These are phyloP conservation scores for Drosera spatulata DNA, from an alignment of 179 eudicot species.

Conservation along the genomic window DNA sequence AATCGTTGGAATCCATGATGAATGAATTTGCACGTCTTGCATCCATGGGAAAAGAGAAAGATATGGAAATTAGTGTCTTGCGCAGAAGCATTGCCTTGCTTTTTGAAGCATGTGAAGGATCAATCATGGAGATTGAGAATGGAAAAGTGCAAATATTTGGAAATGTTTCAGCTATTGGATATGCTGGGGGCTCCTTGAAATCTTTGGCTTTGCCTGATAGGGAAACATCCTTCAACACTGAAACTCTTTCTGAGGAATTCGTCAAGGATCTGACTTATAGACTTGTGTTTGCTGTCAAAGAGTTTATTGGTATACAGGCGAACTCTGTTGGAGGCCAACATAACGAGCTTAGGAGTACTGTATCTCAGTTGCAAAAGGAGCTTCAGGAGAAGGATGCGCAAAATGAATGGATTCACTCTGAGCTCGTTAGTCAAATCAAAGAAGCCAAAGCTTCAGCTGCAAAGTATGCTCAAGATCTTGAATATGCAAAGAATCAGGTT, in stretches of 20 bases:
- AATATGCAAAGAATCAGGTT: slow-evolving; percentile 32
- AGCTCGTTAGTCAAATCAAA: slow-evolving; percentile 85
- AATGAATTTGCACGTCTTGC: slow-evolving; percentile 36
- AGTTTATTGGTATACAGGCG: slow-evolving; percentile 22
- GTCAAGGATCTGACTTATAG: slow-evolving; percentile 34
- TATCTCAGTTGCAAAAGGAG: slow-evolving; percentile 63
- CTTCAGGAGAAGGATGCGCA: slow-evolving; percentile 86
- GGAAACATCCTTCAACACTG: slow-evolving; percentile 15
- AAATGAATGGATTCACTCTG: slow-evolving; percentile 56
- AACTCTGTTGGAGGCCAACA: slow-evolving; percentile 34
- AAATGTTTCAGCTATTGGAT: slow-evolving; percentile 24
- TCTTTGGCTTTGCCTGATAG: slow-evolving; percentile 22
- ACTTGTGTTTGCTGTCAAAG: slow-evolving; percentile 40
- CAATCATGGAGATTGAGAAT: slow-evolving; percentile 50
- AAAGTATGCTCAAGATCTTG: slow-evolving; percentile 49
- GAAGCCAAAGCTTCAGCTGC: slow-evolving; percentile 62
- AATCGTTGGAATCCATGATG: slow-evolving; percentile 34
- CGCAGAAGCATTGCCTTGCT: slow-evolving; percentile 45
- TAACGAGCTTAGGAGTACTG: slow-evolving; percentile 55
- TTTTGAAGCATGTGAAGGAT: slow-evolving; percentile 53
- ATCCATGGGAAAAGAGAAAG: slow-evolving; percentile 46
- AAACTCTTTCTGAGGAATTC: slow-evolving; percentile 27
- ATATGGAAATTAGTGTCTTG: slow-evolving; percentile 29
- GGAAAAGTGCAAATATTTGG: slow-evolving; percentile 36
- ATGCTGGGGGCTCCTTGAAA: slow-evolving; percentile 17